Evolutionary conservation across 805 yeast genomes (phyloP).

Genomic region (Lachancea meyersii): DNA sequence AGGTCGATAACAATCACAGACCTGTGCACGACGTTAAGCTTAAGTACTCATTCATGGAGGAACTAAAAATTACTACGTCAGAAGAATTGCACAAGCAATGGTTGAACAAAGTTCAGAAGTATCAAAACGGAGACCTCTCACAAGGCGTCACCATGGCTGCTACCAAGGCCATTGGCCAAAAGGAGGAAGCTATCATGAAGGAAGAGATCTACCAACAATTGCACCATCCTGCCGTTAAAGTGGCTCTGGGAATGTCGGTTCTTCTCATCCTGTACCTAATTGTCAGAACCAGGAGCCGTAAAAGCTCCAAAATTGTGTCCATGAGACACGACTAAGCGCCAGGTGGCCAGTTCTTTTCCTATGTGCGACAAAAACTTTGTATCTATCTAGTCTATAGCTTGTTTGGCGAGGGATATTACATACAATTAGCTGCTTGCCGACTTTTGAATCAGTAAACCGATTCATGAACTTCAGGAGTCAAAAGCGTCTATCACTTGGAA

Average conservation of each 20-base stretch:
- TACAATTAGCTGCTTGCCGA: no score
- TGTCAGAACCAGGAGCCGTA: slow-evolving; percentile 14
- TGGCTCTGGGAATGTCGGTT: slow-evolving; percentile 13
- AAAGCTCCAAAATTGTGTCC: slow-evolving; percentile 21
- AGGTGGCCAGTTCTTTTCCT: neutral
- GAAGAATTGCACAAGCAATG: slow-evolving; percentile 21
- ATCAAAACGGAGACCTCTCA: slow-evolving; percentile 24
- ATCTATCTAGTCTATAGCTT: no score
- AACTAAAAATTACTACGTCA: slow-evolving; percentile 17
- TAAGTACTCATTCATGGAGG: slow-evolving; percentile 30
- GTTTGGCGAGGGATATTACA: no score
- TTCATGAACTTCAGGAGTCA: no score
- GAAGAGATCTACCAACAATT: slow-evolving; percentile 15
- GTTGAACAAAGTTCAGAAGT: slow-evolving; percentile 19
- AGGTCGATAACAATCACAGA: slow-evolving; percentile 37
- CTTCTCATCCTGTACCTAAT: slow-evolving; percentile 14
- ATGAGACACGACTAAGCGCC: slow-evolving; percentile 22
- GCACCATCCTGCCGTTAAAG: slow-evolving; percentile 21
- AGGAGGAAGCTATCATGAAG: slow-evolving; percentile 17
- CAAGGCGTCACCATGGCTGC: slow-evolving; percentile 23
- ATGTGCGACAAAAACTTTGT: no score
- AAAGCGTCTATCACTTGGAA: neutral
- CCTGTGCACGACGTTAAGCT: slow-evolving; percentile 44
- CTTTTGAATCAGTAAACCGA: no score
- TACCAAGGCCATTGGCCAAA: slow-evolving; percentile 3